Conservation (phyloP, 495 filamentous ascomycete species). For the Tirmania nivea region DNA sequence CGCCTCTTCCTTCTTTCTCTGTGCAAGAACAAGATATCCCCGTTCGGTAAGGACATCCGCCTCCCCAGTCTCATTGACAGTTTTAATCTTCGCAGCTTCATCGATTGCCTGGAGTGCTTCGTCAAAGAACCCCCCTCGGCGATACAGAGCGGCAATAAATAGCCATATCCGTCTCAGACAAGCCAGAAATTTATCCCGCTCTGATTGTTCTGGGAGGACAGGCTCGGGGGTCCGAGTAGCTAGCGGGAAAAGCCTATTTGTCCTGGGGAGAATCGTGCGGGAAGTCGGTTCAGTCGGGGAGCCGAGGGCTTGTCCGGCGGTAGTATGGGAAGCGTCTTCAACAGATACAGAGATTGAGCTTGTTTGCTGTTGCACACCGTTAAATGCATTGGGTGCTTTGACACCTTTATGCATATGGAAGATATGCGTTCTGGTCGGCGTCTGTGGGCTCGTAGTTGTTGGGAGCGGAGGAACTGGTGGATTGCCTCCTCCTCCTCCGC, state of each 20-base stretch:
- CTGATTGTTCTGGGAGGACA: constrained; percentile 20
- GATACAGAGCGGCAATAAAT: constrained; percentile 67
- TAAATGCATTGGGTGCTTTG: background rate
- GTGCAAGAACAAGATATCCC: constrained; percentile 42
- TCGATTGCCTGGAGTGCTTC: constrained; percentile 58
- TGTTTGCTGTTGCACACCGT: background rate
- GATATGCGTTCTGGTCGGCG: background rate
- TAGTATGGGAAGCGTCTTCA: background rate
- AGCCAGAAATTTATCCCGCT: background rate
- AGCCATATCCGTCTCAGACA: constrained; percentile 52
- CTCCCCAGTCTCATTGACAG: constrained; percentile 1
- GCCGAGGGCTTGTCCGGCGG: background rate
- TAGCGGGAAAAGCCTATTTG: background rate
- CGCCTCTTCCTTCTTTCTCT: constrained; percentile 41
- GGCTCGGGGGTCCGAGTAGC: constrained; percentile 11
- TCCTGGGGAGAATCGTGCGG: background rate
- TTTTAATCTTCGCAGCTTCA: constrained; percentile 55
- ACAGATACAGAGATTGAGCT: background rate
- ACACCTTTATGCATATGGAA: background rate
- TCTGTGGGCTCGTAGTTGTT: background rate
- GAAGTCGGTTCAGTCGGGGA: background rate
- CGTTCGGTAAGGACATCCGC: constrained; percentile 21
- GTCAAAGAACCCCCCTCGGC: constrained; percentile 51
- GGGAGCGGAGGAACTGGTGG: background rate
- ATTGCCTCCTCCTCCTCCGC: background rate